These are phyloP conservation scores for Chlamydomonas incerta DNA, from an alignment of 139 green algal species.

Conservation along the genomic window DNA sequence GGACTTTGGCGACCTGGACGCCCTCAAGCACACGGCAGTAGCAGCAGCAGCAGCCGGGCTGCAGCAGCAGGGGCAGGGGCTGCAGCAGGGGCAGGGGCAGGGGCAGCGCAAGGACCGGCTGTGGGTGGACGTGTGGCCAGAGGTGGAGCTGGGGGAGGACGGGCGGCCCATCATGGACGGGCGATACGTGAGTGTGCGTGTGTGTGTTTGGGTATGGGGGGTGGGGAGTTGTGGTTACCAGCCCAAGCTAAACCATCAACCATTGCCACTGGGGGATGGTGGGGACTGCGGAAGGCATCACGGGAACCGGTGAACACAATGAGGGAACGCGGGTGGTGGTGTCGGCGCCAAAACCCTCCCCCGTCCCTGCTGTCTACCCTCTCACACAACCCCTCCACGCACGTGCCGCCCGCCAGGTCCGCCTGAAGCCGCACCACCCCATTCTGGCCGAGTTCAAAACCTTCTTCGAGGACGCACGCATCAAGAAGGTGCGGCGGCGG, in stretches of 20 bases:
- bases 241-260: no score
- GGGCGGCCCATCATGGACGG: conserved; percentile 20
- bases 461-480: conserved; percentile 83
- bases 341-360: no score
- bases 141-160: conserved; percentile 41
- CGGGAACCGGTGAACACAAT: no score
- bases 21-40: neutral
- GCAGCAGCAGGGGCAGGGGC: neutral
- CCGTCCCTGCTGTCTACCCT: no score
- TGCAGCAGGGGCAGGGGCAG: neutral
- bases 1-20: neutral
- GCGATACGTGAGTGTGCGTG: conserved; percentile 13
- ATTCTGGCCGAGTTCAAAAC: conserved; percentile 81
- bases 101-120: conserved; percentile 55
- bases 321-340: no score
- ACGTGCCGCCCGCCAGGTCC: conserved; percentile 32
- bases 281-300: no score
- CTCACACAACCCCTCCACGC: no score
- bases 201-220: no score
- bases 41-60: neutral
- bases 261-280: no score
- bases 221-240: no score
- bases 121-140: conserved; percentile 85
- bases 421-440: conserved; percentile 48
- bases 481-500: conserved; percentile 70